Evolutionary conservation across 139 green algal genomes (phyloP), one percentile per base, ranked within the genome.

Genomic region (Auxenochlorella pyrenoidosa): DNA sequence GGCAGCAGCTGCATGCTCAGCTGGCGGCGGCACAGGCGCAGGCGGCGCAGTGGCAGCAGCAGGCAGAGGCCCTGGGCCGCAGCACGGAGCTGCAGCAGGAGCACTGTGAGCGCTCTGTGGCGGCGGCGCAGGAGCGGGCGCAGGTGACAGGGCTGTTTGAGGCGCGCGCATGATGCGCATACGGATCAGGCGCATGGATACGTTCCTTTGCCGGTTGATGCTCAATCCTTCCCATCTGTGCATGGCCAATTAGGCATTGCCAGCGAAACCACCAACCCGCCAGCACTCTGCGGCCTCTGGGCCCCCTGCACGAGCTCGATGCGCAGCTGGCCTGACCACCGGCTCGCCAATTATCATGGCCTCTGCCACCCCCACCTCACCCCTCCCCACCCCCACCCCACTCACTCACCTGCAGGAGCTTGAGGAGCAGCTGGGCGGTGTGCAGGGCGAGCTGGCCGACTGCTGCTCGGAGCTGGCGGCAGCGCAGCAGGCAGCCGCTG

Each of bases 381-480:
- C n/a, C n/a, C n/a, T n/a, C n/a, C n/a, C n/a, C n/a, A n/a, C n/a
- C n/a, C n/a, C n/a, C n/a, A n/a, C n/a, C n/a, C n/a, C n/a, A n/a
- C n/a, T n/a, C n/a, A n/a, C n/a, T n/a, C n/a, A n/a, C n/a, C 2
- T 60, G 40, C 80, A 76, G 60, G 80, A 28, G 40, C 40, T 85
- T 38, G 60, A 85, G 30, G 40, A 76, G 4, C 38, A 65, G 28
- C 60, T 76, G 63, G 38, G 63, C 0, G 43, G 60, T 16, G 6
- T 77, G 40, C 32, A 59, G 40, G 43, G 28, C 30, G 63, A 77
- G 63, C 40, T 85, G 63, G 59, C 40, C 5, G 43, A 43, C 63
- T 85, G 80, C 80, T 85, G 44, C 60, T 51, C 68, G 15, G 59
- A 85, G 40, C 66, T 85, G 60, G 63, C 80, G 32, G 63, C 80